Conservation (phyloP, 768 basidiomycete genomes). For the Lactarius pseudohatsudake region DNA sequence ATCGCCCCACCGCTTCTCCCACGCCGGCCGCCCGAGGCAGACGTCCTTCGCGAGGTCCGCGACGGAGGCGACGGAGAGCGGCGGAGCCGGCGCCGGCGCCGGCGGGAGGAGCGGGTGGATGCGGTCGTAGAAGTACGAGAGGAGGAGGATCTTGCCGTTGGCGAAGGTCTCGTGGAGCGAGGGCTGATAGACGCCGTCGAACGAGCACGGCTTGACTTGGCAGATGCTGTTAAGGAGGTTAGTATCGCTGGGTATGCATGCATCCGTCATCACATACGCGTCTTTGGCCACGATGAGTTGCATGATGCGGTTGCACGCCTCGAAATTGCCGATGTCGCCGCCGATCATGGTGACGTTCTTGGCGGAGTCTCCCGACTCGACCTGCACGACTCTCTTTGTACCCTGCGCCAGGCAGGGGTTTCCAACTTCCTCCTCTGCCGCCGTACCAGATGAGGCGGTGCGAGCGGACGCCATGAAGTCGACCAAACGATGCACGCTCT, state of each 20-base stretch:
- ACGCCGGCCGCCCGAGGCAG: slow-evolving; percentile 65
- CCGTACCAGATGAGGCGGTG: slow-evolving; percentile 32
- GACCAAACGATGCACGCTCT: slow-evolving; percentile 83
- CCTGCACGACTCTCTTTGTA: slow-evolving; percentile 59
- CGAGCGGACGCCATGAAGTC: slow-evolving; percentile 73
- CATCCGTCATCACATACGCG: slow-evolving; percentile 45
- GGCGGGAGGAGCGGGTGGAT: slow-evolving; percentile 68
- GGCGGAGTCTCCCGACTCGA: slow-evolving; percentile 48
- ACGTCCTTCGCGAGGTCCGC: slow-evolving; percentile 64
- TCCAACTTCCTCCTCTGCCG: slow-evolving; percentile 39
- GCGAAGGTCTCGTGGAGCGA: slow-evolving; percentile 87
- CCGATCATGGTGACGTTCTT: slow-evolving; percentile 86
- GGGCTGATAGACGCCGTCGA: slow-evolving; percentile 97
- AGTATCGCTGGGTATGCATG: background rate
- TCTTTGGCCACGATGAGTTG: slow-evolving; percentile 94
- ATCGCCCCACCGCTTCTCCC: slow-evolving; percentile 52
- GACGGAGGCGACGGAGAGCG: slow-evolving; percentile 52
- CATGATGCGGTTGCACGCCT: slow-evolving; percentile 79
- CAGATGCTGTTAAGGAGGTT: slow-evolving; percentile 57
- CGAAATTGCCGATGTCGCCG: slow-evolving; percentile 76
- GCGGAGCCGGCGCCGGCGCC: slow-evolving; percentile 32
- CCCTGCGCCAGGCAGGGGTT: slow-evolving; percentile 84
- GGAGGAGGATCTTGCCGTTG: slow-evolving; percentile 78
- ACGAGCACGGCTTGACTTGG: slow-evolving; percentile 91
- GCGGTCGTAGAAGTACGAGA: slow-evolving; percentile 98